These are phyloP conservation scores for Scytalidium lignicola DNA, from an alignment of 2,329 filamentous ascomycete genomes.

Conservation along the genomic window DNA sequence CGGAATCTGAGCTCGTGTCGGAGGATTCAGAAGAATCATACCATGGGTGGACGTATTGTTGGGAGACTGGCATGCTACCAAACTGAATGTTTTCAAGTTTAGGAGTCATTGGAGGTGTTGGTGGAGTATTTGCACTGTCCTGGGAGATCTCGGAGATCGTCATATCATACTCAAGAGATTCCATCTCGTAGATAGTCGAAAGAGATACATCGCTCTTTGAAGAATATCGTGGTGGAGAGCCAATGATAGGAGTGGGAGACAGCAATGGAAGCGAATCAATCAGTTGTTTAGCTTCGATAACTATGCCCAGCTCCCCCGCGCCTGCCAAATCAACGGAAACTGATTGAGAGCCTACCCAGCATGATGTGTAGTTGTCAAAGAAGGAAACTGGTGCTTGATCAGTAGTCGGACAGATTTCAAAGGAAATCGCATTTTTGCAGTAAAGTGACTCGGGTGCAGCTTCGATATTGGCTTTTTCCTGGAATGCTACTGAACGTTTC, in stretches of 20 bases:
- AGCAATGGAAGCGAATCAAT: neutral
- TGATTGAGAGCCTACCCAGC: neutral
- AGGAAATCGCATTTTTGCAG: neutral
- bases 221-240: neutral
- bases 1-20: slow-evolving; percentile 18
- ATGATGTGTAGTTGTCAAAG: neutral
- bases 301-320: neutral
- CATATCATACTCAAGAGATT: neutral
- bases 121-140: neutral
- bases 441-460: no score
- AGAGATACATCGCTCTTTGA: neutral
- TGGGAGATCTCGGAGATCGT: neutral
- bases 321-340: neutral
- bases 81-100: neutral
- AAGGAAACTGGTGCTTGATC: neutral
- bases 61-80: neutral
- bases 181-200: neutral
- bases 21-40: neutral
- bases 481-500: neutral
- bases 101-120: neutral
- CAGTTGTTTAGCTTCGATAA: neutral
- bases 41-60: neutral
- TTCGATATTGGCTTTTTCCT: neutral
- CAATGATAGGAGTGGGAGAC: neutral
- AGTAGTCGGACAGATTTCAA: neutral